phyloP scores from a whole-genome alignment of 768 basidiomycete genomes.

The Psilocybe sp. region DNA sequence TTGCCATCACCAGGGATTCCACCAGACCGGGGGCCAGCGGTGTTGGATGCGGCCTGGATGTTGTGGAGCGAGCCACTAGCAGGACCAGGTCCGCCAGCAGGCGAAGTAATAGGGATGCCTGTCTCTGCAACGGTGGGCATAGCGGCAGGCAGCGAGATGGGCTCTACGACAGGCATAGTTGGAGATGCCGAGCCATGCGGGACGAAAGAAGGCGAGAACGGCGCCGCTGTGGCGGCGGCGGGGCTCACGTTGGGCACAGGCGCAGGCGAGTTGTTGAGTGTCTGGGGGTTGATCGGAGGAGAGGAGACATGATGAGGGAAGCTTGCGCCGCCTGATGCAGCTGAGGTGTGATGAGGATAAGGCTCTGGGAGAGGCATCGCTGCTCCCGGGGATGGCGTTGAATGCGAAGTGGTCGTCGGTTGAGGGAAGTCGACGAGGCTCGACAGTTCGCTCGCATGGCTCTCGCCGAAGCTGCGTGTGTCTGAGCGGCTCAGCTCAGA shows the following conservation, averaged over 20 bases:
- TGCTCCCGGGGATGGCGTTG: conserved; percentile 15
- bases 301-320: conserved; percentile 14
- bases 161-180: conserved; percentile 1
- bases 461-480: conserved; percentile 82
- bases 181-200: conserved; percentile 36
- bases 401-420: conserved; percentile 15
- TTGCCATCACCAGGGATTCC: conserved; percentile 23
- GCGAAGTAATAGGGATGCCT: conserved; percentile 65
- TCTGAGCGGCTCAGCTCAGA: conserved; percentile 69
- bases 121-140: conserved; percentile 70
- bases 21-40: conserved; percentile 32
- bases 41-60: conserved; percentile 36
- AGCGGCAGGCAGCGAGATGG: conserved; percentile 14
- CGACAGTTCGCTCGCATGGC: conserved; percentile 72
- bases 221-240: conserved; percentile 38
- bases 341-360: conserved; percentile 13
- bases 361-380: conserved; percentile 19
- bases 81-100: conserved; percentile 60
- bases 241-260: conserved; percentile 26
- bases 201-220: conserved; percentile 58
- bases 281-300: conserved; percentile 28
- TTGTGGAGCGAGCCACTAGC: conserved; percentile 62
- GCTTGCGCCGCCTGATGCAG: conserved; percentile 4
- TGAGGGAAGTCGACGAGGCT: conserved; percentile 39
- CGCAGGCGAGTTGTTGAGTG: conserved; percentile 39